Base-by-base conservation (phyloP, 2,329 filamentous ascomycete species). In the Falciphora oryzae region DNA sequence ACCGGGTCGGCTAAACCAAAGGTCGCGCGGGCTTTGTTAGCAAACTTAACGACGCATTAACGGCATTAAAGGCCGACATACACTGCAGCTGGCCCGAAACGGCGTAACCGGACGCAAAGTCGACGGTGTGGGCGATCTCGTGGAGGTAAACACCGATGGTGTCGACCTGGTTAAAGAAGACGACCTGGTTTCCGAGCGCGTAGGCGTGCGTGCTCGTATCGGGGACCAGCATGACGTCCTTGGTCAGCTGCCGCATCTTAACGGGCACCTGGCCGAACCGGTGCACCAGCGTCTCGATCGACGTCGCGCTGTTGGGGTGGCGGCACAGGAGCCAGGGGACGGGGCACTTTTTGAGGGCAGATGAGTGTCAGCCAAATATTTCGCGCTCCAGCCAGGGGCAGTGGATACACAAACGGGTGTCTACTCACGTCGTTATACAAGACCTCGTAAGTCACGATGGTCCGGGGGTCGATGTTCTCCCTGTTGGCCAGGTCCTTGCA, bases 321-420 rank as follows among this genome's bases (percentile, higher is more conserved):
- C 64, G 64, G 61, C 64, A 65, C 1, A 65, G 53, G 57, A 65
- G 64, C 64, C 64, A 65, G 32, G 61, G 50, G n/a, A 62, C 38
- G 27, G 29, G 10, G 64, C 64, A 65, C 59, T 64, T 35, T 53
- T 25, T 11, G 7, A 7, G 25, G 38, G 18, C n/a, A 2, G 14
- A 4, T 4, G 8, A 3, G 25, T 25, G 8, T 27, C 44, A 32
- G 50, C 11, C n/a, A 62, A 62, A 53, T 10, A 11, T 28, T 25
- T 16, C 53, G 22, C 22, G 18, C 53, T 13, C 32, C 32, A 35
- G 32, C 11, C 13, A 35, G 32, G 32, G 8, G 10, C 2, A 11
- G 11, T 32, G 56, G 61, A 53, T 27, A 18, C 25, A 28, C 38
- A 62, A 62, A 56, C 18, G 28, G 25, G 4, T 4, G 27, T n/a